Base-by-base conservation (phyloP, 1,139 yeast species). In the Pichia sp. region DNA sequence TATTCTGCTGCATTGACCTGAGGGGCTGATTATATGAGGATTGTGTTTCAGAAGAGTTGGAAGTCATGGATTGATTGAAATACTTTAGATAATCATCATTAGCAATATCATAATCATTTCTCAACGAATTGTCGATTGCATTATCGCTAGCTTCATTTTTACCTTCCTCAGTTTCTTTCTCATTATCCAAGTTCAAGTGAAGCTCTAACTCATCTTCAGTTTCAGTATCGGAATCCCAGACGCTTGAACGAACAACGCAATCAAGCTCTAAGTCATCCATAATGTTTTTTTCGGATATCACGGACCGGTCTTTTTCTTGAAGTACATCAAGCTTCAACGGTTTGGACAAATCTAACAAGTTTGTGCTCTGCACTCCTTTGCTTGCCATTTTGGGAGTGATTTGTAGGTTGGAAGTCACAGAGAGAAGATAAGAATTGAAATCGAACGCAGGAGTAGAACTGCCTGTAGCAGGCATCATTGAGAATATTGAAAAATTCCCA, bases 351-450 rank as follows among this genome's bases (percentile, higher is more conserved):
- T 60, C 61, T 10, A 61, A 47, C 5, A 50, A 36, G 6, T 16
- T 23, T 48, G 11, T 15, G 16, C 11, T 34, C 4, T 10, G 38
- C 10, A 4, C 11, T 32, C 38, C 4, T 41, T 15, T 32, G 11
- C 42, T 32, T 7, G 29, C 11, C 15, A 38, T 29, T 43, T 38
- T 46, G 26, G 52, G n/a, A 16, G 19, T 47, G 34, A 50, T 38
- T 45, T 54, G 56, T 29, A 59, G 54, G 42, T 53, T 58, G 32
- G 63, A 55, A 16, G 61, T 58, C 8, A 61, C 55, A n/a, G 61
- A 53, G 23, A 56, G 55, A 43, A 64, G 53, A 53, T 63, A 64
- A 13, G 61, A 54, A 50, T 59, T 62, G 49, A 65, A 64, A 52
- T 64, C 64, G 53, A 61, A 60, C 1, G 55, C 32, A 4, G 44